Conservation (phyloP, 2,329 filamentous ascomycete species). For the Pseudogymnoascus destructans region DNA sequence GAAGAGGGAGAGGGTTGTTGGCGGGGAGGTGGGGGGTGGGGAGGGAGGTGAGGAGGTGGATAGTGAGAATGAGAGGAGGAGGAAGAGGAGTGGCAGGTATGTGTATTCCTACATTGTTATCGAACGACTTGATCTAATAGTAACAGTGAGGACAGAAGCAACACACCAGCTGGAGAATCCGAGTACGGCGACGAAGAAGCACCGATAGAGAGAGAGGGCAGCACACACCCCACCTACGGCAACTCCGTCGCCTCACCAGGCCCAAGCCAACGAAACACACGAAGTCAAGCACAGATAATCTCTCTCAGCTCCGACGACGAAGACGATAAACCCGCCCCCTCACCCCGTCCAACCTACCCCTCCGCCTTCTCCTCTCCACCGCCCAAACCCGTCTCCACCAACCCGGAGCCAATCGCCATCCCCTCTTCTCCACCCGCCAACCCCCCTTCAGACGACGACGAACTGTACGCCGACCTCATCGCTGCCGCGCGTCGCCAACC, state of each 20-base stretch:
- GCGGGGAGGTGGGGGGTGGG: neutral
- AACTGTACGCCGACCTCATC: neutral
- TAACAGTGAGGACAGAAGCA: neutral
- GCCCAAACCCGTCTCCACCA: neutral
- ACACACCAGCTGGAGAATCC: neutral
- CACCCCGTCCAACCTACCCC: neutral
- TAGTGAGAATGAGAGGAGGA: neutral
- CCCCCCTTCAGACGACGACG: neutral
- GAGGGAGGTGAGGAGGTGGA: neutral
- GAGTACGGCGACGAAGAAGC: neutral
- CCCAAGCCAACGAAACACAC: neutral
- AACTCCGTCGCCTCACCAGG: neutral
- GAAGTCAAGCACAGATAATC: neutral
- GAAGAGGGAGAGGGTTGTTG: slow-evolving; percentile 12
- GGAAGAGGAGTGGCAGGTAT: slow-evolving; percentile 1
- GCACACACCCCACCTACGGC: neutral
- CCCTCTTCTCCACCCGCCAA: neutral
- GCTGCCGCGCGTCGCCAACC: neutral
- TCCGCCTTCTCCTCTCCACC: neutral
- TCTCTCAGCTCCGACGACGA: neutral
- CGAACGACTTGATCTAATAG: neutral
- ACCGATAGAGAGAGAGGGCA: neutral
- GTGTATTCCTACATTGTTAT: neutral
- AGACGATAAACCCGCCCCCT: neutral
- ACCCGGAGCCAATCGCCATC: neutral